These are phyloP conservation scores for Hordeum pubiflorum DNA, from an alignment of 202 grass and related monocot genomes.

Conservation along the genomic window DNA sequence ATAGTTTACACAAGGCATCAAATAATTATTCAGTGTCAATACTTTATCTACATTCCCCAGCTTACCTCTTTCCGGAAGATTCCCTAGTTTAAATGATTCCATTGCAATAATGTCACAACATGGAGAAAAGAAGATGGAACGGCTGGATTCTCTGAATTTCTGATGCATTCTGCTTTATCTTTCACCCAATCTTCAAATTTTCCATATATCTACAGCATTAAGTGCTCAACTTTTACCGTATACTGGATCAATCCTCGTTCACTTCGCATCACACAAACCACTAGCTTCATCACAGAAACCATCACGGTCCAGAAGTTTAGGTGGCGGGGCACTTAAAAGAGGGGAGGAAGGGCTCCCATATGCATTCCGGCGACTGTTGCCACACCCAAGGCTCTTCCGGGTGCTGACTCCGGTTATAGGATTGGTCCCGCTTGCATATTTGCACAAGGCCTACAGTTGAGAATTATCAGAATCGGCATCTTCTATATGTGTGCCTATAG, in stretches of 20 bases:
- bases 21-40: not conserved
- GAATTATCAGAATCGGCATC: not conserved
- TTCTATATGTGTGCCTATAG: not conserved
- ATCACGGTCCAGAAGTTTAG: slow-evolving; percentile 82
- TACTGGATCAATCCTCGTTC: slow-evolving; percentile 26
- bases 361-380: slow-evolving; percentile 72
- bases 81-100: slow-evolving; percentile 11
- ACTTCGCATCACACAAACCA: slow-evolving; percentile 70
- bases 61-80: not conserved
- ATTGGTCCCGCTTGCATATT: slow-evolving; percentile 91
- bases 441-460: slow-evolving; percentile 67
- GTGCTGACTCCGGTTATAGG: slow-evolving; percentile 81
- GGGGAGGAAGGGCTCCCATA: slow-evolving; percentile 95
- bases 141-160: not conserved
- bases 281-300: slow-evolving; percentile 72
- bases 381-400: slow-evolving; percentile 79
- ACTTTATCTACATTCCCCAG: slow-evolving; percentile 15
- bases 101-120: slow-evolving; percentile 12
- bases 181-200: slow-evolving; percentile 22
- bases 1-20: slow-evolving; percentile 5
- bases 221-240: not conserved
- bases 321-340: slow-evolving; percentile 70
- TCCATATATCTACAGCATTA: slow-evolving; percentile 38
- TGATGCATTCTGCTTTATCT: slow-evolving; percentile 9
- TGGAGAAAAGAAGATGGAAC: not conserved